Base-by-base conservation (phyloP, 306 rosid species). In the Trifolium repens region DNA sequence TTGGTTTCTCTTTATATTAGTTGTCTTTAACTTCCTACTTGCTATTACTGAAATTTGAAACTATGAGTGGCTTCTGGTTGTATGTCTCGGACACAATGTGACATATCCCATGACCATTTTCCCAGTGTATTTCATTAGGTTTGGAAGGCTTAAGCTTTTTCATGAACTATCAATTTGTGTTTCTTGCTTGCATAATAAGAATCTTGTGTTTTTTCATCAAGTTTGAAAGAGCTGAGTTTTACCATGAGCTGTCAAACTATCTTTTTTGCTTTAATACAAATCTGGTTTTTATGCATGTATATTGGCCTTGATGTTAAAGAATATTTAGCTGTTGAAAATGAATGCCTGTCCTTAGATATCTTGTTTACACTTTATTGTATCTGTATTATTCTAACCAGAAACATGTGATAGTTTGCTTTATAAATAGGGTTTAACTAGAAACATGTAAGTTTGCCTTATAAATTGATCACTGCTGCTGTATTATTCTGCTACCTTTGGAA, bases 291-390 rank as follows among this genome's bases (percentile, higher is more conserved):
- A 53, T 69, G 30, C 63, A 75, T 60, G 43, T 19, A 30, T 39
- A 3, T 66, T 2, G 7, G 69, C 71, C 75, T 19, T 65, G 68
- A 35, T 44, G 66, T 52, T 9, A 32, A 30, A 30, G 72, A 58
- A 42, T 42, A 35, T 57, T 67, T 67, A 35, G 49, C 13, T 58
- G 15, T 69, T 59, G 71, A 49, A 50, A 49, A 16, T 60, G 43
- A 37, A 37, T 8, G 15, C 10, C 46, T 73, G n/a, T 61, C 81
- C 81, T 70, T 24, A 67, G 71, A 11, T 57, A 9, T 24, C 47
- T 12, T 46, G 13, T 73, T 68, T 64, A 22, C 34, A 47, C 71
- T 67, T 47, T 12, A 42, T 67, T 47, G 47, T 37, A 54, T 35
- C 4, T 26, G 30, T 47, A 50, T 37, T 74, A 49, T 27, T 42